These are phyloP conservation scores for Corynespora cassiicola DNA, from an alignment of 2,329 filamentous ascomycete genomes.

Conservation along the genomic window DNA sequence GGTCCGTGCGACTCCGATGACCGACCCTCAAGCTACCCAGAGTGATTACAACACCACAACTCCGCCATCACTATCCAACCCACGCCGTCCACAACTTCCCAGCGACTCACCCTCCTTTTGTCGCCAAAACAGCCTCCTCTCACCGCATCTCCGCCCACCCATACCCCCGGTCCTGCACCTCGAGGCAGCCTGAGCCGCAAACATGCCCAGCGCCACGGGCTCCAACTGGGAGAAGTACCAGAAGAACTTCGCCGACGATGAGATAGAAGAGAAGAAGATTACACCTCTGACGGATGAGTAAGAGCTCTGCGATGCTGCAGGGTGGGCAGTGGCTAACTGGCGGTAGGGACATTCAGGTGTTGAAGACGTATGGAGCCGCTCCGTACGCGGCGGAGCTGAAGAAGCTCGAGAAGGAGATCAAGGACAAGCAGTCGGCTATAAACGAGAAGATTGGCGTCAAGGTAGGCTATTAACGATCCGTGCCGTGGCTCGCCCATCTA, in stretches of 20 bases:
- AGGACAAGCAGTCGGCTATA: conserved; percentile 96
- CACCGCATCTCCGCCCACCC: conserved; percentile 3
- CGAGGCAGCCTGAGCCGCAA: conserved; percentile 35
- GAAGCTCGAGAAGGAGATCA: conserved; percentile 99
- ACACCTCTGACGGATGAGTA: conserved; percentile 96
- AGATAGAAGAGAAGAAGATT: conserved; percentile 99
- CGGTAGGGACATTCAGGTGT: conserved; percentile 92
- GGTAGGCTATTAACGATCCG: conserved; percentile 50
- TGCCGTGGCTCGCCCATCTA: conserved; percentile 8
- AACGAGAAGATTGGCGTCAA: conserved; percentile 97
- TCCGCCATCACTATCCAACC: conserved; percentile 4
- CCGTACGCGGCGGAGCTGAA: conserved; percentile 93
- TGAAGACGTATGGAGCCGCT: conserved; percentile 98
- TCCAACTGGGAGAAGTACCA: conserved; percentile 98
- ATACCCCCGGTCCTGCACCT: conserved; percentile 6
- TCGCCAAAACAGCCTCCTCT: not conserved
- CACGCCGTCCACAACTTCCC: conserved; percentile 4
- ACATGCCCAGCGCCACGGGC: conserved; percentile 92
- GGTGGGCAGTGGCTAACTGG: conserved; percentile 31
- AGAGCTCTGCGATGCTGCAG: conserved; percentile 42
- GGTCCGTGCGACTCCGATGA: conserved; percentile 1
- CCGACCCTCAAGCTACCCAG: conserved; percentile 14
- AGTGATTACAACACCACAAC: conserved; percentile 23
- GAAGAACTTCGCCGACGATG: conserved; percentile 96
- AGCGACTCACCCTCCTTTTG: not conserved